These are phyloP conservation scores for Amauroascus verrucosus DNA, from an alignment of 2,329 filamentous ascomycete species.

Conservation along the genomic window DNA sequence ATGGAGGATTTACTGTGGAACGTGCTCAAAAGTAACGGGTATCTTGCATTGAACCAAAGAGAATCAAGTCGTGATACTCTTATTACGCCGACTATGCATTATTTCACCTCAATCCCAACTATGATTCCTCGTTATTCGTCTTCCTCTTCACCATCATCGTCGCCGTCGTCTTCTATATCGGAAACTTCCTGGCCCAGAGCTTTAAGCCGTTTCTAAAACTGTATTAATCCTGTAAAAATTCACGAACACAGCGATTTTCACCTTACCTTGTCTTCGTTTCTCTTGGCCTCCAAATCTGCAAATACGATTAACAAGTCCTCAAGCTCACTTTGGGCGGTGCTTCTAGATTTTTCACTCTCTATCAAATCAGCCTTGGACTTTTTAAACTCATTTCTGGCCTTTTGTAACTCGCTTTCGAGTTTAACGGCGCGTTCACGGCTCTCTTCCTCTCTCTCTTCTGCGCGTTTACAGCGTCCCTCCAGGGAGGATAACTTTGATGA, in stretches of 20 bases:
- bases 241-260: neutral
- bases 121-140: slow-evolving; percentile 23
- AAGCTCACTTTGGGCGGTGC: slow-evolving; percentile 58
- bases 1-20: too few species aligned
- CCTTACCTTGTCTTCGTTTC: slow-evolving; percentile 61
- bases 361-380: slow-evolving; percentile 26
- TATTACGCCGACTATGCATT: too few species aligned
- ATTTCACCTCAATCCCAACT: neutral
- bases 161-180: slow-evolving; percentile 59
- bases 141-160: slow-evolving; percentile 45
- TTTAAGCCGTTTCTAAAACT: slow-evolving; percentile 50
- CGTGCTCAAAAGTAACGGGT: neutral
- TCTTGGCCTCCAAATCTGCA: slow-evolving; percentile 68
- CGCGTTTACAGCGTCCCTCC: slow-evolving; percentile 42
- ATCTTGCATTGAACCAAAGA: neutral
- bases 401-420: slow-evolving; percentile 20
- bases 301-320: slow-evolving; percentile 76
- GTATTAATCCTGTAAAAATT: slow-evolving; percentile 16
- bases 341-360: slow-evolving; percentile 52
- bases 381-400: slow-evolving; percentile 22
- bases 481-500: slow-evolving; percentile 36
- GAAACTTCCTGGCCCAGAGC: slow-evolving; percentile 61
- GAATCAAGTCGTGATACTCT: too few species aligned
- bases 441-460: slow-evolving; percentile 31
- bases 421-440: slow-evolving; percentile 21